A percentile compares a stretch with the other conserved stretches of the same genome.
Evolutionary conservation across 179 eudicot species (phyloP).

Genomic region (Nepenthes alata): DNA sequence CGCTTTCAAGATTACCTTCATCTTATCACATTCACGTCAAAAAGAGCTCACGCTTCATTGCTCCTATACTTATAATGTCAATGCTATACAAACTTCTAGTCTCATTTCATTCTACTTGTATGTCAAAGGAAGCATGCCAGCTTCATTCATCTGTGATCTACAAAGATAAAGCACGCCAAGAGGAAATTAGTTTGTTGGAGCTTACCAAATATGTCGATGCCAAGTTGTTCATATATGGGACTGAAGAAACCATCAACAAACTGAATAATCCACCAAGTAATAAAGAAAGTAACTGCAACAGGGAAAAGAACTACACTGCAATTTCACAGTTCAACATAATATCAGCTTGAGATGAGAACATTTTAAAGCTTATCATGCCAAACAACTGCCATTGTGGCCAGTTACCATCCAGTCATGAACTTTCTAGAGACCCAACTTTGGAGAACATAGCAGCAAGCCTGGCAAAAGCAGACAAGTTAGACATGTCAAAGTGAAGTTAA

Average conservation of each 20-base stretch:
- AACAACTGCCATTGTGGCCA: conserved; percentile 3
- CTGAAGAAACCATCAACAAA: conserved; percentile 94
- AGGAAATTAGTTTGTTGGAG: not conserved
- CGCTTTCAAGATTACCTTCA: no score
- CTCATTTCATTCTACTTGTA: no score
- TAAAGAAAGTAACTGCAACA: conserved; percentile 77
- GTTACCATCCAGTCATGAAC: conserved; percentile 69
- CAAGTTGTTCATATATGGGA: conserved; percentile 66
- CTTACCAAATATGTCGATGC: conserved; percentile 77
- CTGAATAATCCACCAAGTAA: conserved; percentile 92
- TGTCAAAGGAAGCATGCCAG: not conserved
- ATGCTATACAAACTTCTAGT: no score
- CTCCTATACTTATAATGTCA: no score
- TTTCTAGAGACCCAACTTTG: conserved; percentile 70
- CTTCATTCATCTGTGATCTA: not conserved
- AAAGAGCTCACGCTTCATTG: no score
- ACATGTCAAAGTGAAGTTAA: not conserved
- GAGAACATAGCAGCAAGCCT: conserved; percentile 55
- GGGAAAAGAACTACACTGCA: conserved; percentile 90
- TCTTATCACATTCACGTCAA: no score
- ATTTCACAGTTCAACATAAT: conserved; percentile 11
- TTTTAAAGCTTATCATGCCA: not conserved
- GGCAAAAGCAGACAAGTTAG: conserved; percentile 6
- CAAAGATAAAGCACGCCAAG: not conserved
- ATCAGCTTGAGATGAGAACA: conserved; percentile 9